Evolutionary conservation across 306 rosid genomes (phyloP).

Genomic region (Astragalus membranaceus): DNA sequence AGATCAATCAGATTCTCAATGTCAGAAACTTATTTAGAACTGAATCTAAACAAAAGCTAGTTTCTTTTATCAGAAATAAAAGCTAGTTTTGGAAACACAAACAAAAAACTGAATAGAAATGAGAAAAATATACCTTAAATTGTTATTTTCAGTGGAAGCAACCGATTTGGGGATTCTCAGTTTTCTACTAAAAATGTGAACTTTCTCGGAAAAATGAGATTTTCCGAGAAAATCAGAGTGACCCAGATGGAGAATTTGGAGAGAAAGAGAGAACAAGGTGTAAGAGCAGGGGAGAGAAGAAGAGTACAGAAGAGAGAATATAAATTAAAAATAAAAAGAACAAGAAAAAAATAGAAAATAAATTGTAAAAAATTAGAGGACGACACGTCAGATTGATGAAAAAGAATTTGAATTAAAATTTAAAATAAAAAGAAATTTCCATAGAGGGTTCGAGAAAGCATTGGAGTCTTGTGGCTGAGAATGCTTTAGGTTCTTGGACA

Average conservation of each 20-base stretch:
- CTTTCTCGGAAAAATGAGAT: conserved; percentile 14
- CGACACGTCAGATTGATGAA: conserved; percentile 41
- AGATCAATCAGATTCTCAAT: conserved; percentile 43
- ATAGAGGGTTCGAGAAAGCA: conserved; percentile 48
- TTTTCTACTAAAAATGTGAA: not conserved
- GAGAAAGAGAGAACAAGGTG: conserved; percentile 7
- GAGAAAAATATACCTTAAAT: conserved; percentile 21
- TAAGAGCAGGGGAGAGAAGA: not conserved
- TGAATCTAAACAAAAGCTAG: not conserved
- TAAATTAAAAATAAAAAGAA: conserved; percentile 22
- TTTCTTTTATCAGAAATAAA: not conserved
- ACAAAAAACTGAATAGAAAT: not conserved
- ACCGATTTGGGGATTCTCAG: not conserved
- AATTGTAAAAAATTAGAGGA: not conserved
- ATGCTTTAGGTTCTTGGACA: conserved; percentile 30
- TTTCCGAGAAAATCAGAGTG: conserved; percentile 24
- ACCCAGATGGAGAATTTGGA: conserved; percentile 21
- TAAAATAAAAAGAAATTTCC: not conserved
- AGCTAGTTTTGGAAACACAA: not conserved
- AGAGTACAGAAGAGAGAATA: conserved; percentile 14
- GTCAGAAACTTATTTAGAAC: not conserved
- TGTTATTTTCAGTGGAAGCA: conserved; percentile 13
- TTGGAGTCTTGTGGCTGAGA: conserved; percentile 64
- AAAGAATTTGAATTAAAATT: not conserved
- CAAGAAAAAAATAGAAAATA: not conserved